Evolutionary conservation across 805 yeast genomes (phyloP).

Genomic region (Wickerhamiella vanderwaltii): DNA sequence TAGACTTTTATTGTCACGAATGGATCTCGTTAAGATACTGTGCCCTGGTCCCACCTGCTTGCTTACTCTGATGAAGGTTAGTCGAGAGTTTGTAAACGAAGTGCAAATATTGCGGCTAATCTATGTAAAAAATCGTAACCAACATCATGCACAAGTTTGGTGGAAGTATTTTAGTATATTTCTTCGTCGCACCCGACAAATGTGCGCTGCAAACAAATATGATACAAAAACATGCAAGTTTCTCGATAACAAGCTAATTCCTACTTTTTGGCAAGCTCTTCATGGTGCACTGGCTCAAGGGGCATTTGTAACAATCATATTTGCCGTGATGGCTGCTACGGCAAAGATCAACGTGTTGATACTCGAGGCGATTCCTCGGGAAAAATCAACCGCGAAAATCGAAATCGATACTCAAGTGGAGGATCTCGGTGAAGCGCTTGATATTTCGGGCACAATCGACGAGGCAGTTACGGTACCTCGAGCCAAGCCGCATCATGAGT

Average conservation of each 20-base stretch:
- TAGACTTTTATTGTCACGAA: too few relatives aligned
- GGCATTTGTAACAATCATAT: conserved; percentile 64
- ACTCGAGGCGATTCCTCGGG: background rate
- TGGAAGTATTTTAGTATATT: conserved; percentile 57
- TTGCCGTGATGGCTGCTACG: conserved; percentile 48
- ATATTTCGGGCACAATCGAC: background rate
- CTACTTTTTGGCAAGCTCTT: conserved; percentile 45
- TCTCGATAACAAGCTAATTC: conserved; percentile 31
- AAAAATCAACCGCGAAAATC: background rate
- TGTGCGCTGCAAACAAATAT: conserved; percentile 12
- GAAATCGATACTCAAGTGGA: background rate
- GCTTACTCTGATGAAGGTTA: conserved; percentile 3
- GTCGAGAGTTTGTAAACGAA: conserved; percentile 30
- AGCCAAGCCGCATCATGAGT: background rate
- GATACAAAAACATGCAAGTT: conserved; percentile 20
- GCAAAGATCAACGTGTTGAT: conserved; percentile 33
- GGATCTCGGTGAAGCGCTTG: conserved; percentile 3
- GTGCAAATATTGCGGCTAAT: conserved; percentile 46
- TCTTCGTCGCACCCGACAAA: conserved; percentile 35
- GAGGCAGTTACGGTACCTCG: background rate
- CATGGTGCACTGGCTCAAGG: conserved; percentile 60
- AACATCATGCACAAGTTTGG: conserved; percentile 63
- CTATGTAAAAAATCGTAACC: conserved; percentile 63
- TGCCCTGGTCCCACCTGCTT: background rate
- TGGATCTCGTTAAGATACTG: too few relatives aligned